A percentile compares a stretch with the other conserved stretches of the same genome.
Conservation (phyloP, 2,329 filamentous ascomycete genomes). For the Hymenoscyphus fructigenus region DNA sequence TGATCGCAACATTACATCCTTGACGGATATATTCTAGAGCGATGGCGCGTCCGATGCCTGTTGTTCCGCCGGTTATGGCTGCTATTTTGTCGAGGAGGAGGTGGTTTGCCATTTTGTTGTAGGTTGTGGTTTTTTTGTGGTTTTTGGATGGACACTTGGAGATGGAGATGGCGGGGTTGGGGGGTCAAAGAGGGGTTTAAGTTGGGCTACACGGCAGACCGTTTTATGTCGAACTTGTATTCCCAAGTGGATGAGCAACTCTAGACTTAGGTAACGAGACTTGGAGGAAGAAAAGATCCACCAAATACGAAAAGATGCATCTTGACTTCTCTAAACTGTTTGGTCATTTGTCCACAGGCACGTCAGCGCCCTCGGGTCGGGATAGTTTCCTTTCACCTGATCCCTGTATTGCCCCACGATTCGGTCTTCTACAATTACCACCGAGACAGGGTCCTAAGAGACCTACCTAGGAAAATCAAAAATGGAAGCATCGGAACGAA, state of each 20-base stretch:
- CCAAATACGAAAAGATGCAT: neutral
- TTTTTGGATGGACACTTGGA: neutral
- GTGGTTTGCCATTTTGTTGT: constrained; percentile 27
- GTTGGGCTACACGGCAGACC: neutral
- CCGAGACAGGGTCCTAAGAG: constrained; percentile 18
- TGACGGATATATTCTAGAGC: constrained; percentile 75
- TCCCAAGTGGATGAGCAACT: neutral
- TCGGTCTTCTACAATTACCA: constrained; percentile 21
- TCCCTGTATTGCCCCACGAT: constrained; percentile 25
- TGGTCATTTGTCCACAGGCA: neutral
- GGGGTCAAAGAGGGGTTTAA: neutral
- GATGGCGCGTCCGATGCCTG: constrained; percentile 84
- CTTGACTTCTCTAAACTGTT: neutral
- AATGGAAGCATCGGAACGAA: neutral
- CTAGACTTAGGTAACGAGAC: too few species aligned
- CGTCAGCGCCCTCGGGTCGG: neutral
- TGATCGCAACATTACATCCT: constrained; percentile 76
- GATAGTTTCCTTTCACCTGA: neutral
- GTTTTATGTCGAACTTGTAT: neutral
- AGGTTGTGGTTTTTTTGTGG: constrained; percentile 7
- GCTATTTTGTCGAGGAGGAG: constrained; percentile 74
- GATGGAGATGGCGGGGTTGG: neutral
- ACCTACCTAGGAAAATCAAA: too few species aligned
- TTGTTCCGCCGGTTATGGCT: constrained; percentile 83
- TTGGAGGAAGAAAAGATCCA: neutral